Evolutionary conservation across 176 grass and related monocot species (phyloP).

Genomic region (Cenchrus purpureus): DNA sequence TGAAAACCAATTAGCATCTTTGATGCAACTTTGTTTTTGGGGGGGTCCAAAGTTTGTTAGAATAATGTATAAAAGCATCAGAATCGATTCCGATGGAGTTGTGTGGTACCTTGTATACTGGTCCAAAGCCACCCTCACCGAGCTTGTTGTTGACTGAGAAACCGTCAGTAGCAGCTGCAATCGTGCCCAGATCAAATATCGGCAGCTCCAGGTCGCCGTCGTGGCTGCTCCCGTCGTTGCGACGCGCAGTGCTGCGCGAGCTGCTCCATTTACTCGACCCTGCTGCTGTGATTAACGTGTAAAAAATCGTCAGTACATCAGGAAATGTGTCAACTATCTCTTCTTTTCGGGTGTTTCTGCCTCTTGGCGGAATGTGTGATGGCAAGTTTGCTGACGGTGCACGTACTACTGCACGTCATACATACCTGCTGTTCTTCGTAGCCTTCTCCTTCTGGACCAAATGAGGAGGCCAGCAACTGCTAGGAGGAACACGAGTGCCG

Average conservation of each 20-base stretch:
- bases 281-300: conserved; percentile 29
- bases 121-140: conserved; percentile 70
- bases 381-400: neutral
- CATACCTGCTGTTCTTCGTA: conserved; percentile 41
- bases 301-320: neutral
- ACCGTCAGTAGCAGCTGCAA: conserved; percentile 57
- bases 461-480: conserved; percentile 42
- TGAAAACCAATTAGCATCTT: neutral
- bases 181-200: conserved; percentile 60
- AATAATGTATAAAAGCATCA: no score
- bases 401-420: neutral
- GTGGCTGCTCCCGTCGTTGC: conserved; percentile 43
- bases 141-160: conserved; percentile 70
- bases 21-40: neutral
- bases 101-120: conserved; percentile 59
- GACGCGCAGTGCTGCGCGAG: conserved; percentile 34
- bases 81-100: no score
- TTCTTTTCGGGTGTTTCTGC: neutral
- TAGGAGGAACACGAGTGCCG: conserved; percentile 24
- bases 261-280: conserved; percentile 46
- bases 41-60: neutral
- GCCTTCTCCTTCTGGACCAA: conserved; percentile 47
- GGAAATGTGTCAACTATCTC: neutral
- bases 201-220: conserved; percentile 51
- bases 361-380: neutral